Percentiles rank a stretch among this genome's conserved stretches.
These are phyloP conservation scores for Leccinum variicolor DNA, from an alignment of 768 basidiomycete genomes.

Conservation along the genomic window DNA sequence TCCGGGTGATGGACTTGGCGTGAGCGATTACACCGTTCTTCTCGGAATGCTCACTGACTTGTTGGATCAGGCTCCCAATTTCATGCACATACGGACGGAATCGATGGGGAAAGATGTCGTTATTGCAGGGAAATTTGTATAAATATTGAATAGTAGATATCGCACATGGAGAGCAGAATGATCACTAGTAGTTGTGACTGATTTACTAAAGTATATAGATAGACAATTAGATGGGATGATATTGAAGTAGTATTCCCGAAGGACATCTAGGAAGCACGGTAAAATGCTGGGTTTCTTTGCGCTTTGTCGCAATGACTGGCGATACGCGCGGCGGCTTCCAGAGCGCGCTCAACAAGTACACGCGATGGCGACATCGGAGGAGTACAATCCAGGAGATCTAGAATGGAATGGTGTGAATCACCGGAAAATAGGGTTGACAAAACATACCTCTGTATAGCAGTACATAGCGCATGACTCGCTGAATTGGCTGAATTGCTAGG, in stretches of 20 bases:
- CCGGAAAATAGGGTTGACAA: background rate
- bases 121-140: slow-evolving; percentile 26
- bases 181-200: background rate
- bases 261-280: slow-evolving; percentile 15
- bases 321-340: slow-evolving; percentile 55
- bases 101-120: slow-evolving; percentile 34
- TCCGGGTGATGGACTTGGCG: slow-evolving; percentile 15
- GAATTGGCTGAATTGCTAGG: slow-evolving; percentile 60
- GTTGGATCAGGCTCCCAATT: slow-evolving; percentile 17
- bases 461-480: slow-evolving; percentile 62
- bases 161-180: background rate
- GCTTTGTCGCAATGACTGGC: slow-evolving; percentile 59
- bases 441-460: slow-evolving; percentile 54
- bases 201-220: background rate
- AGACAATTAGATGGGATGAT: slow-evolving; percentile 1
- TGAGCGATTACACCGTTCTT: slow-evolving; percentile 1
- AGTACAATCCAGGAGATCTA: slow-evolving; percentile 52
- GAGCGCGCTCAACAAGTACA: slow-evolving; percentile 53
- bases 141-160: background rate
- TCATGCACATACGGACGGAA: slow-evolving; percentile 28
- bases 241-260: background rate
- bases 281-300: slow-evolving; percentile 52
- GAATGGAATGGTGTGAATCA: background rate
- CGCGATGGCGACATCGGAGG: slow-evolving; percentile 47
- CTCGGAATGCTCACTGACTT: background rate